Evolutionary conservation across 2,329 filamentous ascomycete species (phyloP).

Genomic region (Epichloe bromicola): DNA sequence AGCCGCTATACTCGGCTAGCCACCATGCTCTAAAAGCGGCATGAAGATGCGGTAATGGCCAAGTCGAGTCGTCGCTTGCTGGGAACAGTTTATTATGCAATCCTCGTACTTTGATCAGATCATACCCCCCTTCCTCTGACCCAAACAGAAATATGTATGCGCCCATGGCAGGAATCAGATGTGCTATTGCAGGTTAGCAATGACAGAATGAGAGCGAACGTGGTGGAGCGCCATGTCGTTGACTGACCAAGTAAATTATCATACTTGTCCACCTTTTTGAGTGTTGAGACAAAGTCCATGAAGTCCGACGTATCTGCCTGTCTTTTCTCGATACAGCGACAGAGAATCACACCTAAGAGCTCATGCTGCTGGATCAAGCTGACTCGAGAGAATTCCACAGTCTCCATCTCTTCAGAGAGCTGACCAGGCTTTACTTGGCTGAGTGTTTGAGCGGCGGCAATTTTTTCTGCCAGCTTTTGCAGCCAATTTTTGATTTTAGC

Average conservation of each 20-base stretch:
- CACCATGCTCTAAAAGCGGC: constrained; percentile 73
- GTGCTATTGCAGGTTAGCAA: constrained; percentile 33
- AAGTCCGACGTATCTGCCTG: constrained; percentile 63
- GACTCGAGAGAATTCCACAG: constrained; percentile 64
- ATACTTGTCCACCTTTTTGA: constrained; percentile 64
- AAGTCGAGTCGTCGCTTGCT: constrained; percentile 52
- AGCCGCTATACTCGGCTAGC: constrained; percentile 85
- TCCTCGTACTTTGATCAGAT: constrained; percentile 54
- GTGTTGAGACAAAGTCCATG: constrained; percentile 50
- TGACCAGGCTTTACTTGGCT: constrained; percentile 43
- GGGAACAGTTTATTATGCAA: constrained; percentile 57
- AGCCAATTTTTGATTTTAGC: constrained; percentile 64
- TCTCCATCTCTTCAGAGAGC: constrained; percentile 55
- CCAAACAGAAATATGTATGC: constrained; percentile 67
- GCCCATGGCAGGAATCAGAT: constrained; percentile 70
- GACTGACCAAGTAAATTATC: constrained; percentile 45
- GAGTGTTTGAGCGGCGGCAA: constrained; percentile 62
- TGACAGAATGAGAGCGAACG: constrained; percentile 1
- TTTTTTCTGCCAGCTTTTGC: constrained; percentile 59
- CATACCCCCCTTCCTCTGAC: constrained; percentile 60
- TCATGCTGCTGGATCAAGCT: constrained; percentile 87
- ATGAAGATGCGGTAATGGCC: constrained; percentile 63
- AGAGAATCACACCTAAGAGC: constrained; percentile 66
- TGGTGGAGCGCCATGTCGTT: background rate
- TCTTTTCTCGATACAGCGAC: constrained; percentile 63